A percentile compares a stretch with the other conserved stretches of the same genome.
phyloP scores from a whole-genome alignment of 78 protist genomes.

The Carpediemonas membranifera region DNA sequence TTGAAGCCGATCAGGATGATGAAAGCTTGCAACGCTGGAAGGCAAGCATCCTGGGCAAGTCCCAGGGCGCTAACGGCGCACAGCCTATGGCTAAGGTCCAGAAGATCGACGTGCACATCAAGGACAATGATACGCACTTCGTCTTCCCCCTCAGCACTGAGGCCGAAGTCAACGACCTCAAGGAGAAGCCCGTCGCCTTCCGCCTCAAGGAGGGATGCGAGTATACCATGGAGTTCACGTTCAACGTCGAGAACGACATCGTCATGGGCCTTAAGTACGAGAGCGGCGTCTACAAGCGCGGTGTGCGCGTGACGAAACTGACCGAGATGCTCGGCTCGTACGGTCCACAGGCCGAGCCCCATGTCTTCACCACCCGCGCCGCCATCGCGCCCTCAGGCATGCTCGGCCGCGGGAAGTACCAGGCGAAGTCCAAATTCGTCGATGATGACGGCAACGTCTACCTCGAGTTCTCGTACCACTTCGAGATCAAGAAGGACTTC shows the following conservation, averaged over 20 bases:
- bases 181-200: no score
- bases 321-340: slow-evolving; percentile 56
- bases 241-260: slow-evolving; percentile 58
- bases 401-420: slow-evolving; percentile 59
- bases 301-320: slow-evolving; percentile 32
- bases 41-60: no score
- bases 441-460: slow-evolving; percentile 55
- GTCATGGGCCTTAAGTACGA: slow-evolving; percentile 59
- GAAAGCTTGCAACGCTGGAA: no score
- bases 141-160: no score
- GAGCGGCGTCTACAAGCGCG: slow-evolving; percentile 43
- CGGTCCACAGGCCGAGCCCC: slow-evolving; percentile 45
- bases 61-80: no score
- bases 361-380: background rate
- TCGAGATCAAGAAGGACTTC: slow-evolving; percentile 48
- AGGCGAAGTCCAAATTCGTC: slow-evolving; percentile 45
- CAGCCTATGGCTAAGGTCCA: no score
- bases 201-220: slow-evolving; percentile 51
- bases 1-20: no score
- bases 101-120: no score
- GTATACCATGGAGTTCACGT: slow-evolving; percentile 38
- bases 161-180: no score
- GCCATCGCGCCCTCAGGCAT: slow-evolving; percentile 64
- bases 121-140: no score
- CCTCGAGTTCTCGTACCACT: slow-evolving; percentile 47